Percentiles rank a stretch among this genome's conserved stretches.
Conservation (phyloP, 257 asterid genomes). For the Solanum lycopersicoides region DNA sequence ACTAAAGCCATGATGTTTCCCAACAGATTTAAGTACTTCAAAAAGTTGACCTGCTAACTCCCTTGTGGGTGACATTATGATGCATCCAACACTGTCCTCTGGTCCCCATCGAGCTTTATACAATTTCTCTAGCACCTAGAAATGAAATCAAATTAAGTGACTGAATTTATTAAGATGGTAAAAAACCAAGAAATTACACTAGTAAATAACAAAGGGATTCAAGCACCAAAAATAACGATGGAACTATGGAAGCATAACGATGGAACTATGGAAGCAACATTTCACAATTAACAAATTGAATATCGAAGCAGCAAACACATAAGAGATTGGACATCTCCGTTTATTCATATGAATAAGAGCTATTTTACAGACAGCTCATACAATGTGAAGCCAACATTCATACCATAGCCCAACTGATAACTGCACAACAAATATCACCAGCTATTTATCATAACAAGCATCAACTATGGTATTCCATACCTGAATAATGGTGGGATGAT, state of each 20-base stretch:
- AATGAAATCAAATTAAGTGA: not conserved
- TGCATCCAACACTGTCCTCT: constrained; percentile 94
- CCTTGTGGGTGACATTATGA: constrained; percentile 93
- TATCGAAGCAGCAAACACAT: not conserved
- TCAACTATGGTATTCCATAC: not conserved
- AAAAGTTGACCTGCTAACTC: constrained; percentile 83
- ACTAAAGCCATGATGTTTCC: constrained; percentile 76
- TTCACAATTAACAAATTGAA: not conserved
- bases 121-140: constrained; percentile 73
- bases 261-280: not conserved
- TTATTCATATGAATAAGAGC: not conserved
- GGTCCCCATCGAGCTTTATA: constrained; percentile 86
- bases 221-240: not conserved
- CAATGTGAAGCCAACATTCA: not conserved
- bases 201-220: not conserved
- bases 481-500: not conserved
- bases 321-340: not conserved
- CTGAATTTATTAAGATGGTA: not conserved
- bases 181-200: not conserved
- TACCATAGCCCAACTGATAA: not conserved
- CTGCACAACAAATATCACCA: not conserved
- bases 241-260: not conserved
- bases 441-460: not conserved
- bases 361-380: not conserved
- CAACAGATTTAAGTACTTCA: constrained; percentile 67